Percentiles rank a stretch among this genome's conserved stretches.
These are phyloP conservation scores for Magnaporthiopsis rhizophila DNA, from an alignment of 2,329 filamentous ascomycete genomes.

Conservation along the genomic window DNA sequence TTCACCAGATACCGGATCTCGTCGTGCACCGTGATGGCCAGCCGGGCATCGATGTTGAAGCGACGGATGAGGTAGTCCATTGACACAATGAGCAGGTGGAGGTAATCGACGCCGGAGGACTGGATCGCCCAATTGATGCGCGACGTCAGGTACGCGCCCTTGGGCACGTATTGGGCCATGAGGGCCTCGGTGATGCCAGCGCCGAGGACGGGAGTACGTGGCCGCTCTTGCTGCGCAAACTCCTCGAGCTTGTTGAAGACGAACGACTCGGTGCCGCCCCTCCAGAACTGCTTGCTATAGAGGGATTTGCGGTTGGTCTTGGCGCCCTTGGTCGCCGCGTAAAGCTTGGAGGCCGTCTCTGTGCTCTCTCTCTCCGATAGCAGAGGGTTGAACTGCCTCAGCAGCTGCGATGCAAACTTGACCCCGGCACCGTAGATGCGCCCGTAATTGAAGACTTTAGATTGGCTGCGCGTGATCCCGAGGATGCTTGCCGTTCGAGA, in stretches of 20 bases:
- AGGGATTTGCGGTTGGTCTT: conserved; percentile 71
- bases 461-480: conserved; percentile 88
- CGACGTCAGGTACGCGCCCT: conserved; percentile 87
- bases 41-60: conserved; percentile 75
- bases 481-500: conserved; percentile 88
- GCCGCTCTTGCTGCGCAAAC: conserved; percentile 89
- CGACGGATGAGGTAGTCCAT: conserved; percentile 91
- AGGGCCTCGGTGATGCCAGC: conserved; percentile 95
- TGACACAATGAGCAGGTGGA: conserved; percentile 82
- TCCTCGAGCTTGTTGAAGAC: conserved; percentile 98
- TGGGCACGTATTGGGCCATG: conserved; percentile 79
- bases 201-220: conserved; percentile 83
- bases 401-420: conserved; percentile 82
- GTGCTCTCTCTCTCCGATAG: conserved; percentile 73
- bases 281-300: conserved; percentile 76
- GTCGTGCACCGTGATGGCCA: conserved; percentile 93
- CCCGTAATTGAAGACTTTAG: conserved; percentile 98
- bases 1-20: conserved; percentile 92
- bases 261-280: conserved; percentile 91
- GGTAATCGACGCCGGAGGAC: conserved; percentile 92
- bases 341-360: conserved; percentile 69
- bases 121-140: conserved; percentile 99
- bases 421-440: conserved; percentile 97
- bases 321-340: conserved; percentile 81
- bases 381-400: conserved; percentile 86